Conservation (phyloP, 2,329 filamentous ascomycete species). For the Aspergillus spinulosporus region DNA sequence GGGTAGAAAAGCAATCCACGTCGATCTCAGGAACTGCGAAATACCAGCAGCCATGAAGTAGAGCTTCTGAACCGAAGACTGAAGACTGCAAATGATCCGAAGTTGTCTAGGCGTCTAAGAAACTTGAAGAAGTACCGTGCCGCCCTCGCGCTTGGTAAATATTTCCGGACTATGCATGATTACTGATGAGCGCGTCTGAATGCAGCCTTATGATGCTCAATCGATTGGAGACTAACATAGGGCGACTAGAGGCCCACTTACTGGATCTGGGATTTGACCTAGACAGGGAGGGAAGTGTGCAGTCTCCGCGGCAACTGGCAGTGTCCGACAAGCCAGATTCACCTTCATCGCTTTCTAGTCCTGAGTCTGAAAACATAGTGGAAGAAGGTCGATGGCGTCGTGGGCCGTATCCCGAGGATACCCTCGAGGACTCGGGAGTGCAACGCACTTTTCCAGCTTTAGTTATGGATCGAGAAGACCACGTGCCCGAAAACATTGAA, state of each 20-base stretch:
- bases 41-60: not conserved
- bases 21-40: not conserved
- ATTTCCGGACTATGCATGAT: not conserved
- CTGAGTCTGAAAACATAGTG: not conserved
- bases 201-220: constrained; percentile 22
- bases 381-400: not conserved
- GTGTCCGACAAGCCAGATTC: not conserved
- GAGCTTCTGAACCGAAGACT: not conserved
- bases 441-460: not conserved
- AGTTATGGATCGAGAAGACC: not conserved
- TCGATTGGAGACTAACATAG: constrained; percentile 21
- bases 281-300: not conserved
- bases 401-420: not conserved
- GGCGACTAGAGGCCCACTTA: constrained; percentile 19
- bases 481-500: not conserved
- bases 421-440: not conserved
- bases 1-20: not conserved
- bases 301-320: not conserved
- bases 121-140: constrained; percentile 13
- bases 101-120: constrained; percentile 6
- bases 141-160: not conserved
- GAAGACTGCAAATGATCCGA: constrained; percentile 1
- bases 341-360: not conserved
- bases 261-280: constrained; percentile 18
- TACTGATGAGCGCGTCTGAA: not conserved